phyloP scores from a whole-genome alignment of 768 basidiomycete genomes.

The Panus rudis region DNA sequence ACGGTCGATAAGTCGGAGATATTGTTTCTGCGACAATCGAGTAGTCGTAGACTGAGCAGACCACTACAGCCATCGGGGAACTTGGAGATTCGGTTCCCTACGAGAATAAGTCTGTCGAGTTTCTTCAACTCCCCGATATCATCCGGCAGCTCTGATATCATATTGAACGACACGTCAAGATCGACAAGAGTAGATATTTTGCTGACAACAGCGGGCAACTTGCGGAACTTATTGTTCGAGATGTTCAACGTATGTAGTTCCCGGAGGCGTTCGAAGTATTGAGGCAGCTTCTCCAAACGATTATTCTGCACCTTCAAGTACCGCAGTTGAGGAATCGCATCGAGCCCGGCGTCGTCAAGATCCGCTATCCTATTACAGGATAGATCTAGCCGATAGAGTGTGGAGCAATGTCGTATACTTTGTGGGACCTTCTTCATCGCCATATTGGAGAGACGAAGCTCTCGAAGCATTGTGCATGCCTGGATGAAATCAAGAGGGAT shows the following conservation, averaged over 20 bases:
- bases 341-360: conserved; percentile 78
- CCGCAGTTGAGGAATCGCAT: conserved; percentile 63
- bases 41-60: conserved; percentile 52
- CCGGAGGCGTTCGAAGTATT: conserved; percentile 73
- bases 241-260: conserved; percentile 77
- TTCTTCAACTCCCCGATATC: conserved; percentile 63
- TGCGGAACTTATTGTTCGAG: conserved; percentile 89
- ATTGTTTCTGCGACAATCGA: conserved; percentile 84
- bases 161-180: conserved; percentile 94
- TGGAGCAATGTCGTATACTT: conserved; percentile 66
- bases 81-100: conserved; percentile 75
- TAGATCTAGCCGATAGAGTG: conserved; percentile 76
- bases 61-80: conserved; percentile 58
- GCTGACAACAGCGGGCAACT: conserved; percentile 68
- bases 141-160: conserved; percentile 72
- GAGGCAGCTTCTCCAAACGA: conserved; percentile 78
- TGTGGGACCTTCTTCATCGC: conserved; percentile 91
- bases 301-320: conserved; percentile 84
- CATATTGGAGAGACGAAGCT: conserved; percentile 85
- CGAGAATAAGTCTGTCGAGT: conserved; percentile 68
- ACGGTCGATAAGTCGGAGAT: conserved; percentile 70
- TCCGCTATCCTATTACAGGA: conserved; percentile 89
- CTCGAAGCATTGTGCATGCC: conserved; percentile 73
- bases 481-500: conserved; percentile 96
- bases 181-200: conserved; percentile 68